Evolutionary conservation across 345 rosid species (phyloP).

Genomic region (Alliaria petiolata): DNA sequence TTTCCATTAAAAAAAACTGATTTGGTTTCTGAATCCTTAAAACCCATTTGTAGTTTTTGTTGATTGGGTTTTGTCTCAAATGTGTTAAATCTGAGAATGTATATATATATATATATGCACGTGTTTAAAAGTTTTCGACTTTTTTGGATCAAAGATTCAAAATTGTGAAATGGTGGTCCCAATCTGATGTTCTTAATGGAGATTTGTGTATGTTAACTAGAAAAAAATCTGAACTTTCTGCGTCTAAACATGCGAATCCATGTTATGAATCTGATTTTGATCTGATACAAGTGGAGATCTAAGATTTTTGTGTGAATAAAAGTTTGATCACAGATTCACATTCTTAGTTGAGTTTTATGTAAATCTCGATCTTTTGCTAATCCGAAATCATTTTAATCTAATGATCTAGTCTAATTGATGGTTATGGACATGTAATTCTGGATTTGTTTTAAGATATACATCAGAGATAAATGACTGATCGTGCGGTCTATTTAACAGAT

Average conservation of each 20-base stretch:
- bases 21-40: not conserved
- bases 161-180: not conserved
- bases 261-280: not conserved
- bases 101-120: not conserved
- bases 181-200: not conserved
- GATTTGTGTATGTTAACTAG: not conserved
- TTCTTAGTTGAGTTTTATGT: not conserved
- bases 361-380: not conserved
- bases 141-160: conserved; percentile 10
- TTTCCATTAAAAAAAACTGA: not conserved
- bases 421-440: conserved; percentile 1
- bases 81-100: conserved; percentile 11
- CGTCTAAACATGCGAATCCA: not conserved
- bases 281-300: not conserved
- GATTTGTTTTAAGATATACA: not conserved
- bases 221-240: not conserved
- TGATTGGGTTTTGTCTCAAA: not conserved
- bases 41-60: conserved; percentile 2
- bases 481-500: conserved; percentile 30
- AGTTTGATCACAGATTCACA: conserved; percentile 1
- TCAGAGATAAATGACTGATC: no score
- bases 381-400: not conserved
- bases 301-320: not conserved
- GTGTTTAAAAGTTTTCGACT: not conserved
- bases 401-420: not conserved